These are phyloP conservation scores for Escallonia herrerae DNA, from an alignment of 129 eudicot genomes.

Conservation along the genomic window DNA sequence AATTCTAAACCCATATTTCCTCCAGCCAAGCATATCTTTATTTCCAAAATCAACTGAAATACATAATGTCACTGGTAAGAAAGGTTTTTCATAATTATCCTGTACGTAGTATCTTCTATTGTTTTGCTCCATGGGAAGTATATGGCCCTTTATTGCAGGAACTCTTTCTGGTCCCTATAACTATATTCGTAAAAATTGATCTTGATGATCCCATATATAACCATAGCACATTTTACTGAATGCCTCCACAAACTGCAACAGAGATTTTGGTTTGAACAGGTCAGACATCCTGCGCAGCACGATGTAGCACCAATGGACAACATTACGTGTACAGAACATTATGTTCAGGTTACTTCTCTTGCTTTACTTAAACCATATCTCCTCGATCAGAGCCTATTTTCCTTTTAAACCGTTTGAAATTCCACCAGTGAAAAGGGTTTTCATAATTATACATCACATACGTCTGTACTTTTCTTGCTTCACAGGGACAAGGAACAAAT, in stretches of 20 bases:
- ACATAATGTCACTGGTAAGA: no score
- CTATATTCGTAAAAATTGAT: not conserved
- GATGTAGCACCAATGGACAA: conserved; percentile 13
- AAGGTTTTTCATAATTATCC: no score
- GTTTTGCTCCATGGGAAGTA: not conserved
- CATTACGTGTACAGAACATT: conserved; percentile 22
- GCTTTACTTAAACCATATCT: conserved; percentile 11
- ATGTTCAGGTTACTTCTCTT: conserved; percentile 30
- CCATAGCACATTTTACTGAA: not conserved
- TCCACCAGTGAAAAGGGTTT: not conserved
- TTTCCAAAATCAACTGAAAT: not conserved
- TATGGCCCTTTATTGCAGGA: not conserved
- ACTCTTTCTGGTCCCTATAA: not conserved
- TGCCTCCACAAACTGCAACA: conserved; percentile 2
- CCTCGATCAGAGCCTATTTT: not conserved
- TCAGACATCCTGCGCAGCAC: conserved; percentile 9
- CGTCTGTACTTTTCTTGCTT: conserved; percentile 3
- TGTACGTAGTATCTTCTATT: no score
- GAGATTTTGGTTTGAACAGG: conserved; percentile 9
- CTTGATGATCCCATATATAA: conserved; percentile 1
- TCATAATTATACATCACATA: not conserved
- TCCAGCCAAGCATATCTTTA: conserved; percentile 1
- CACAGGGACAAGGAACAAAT: conserved; percentile 33
- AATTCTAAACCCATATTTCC: conserved; percentile 2
- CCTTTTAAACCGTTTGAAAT: conserved; percentile 1